Base-by-base conservation (phyloP, 2,329 filamentous ascomycete genomes). In the Cladosporium sp. region DNA sequence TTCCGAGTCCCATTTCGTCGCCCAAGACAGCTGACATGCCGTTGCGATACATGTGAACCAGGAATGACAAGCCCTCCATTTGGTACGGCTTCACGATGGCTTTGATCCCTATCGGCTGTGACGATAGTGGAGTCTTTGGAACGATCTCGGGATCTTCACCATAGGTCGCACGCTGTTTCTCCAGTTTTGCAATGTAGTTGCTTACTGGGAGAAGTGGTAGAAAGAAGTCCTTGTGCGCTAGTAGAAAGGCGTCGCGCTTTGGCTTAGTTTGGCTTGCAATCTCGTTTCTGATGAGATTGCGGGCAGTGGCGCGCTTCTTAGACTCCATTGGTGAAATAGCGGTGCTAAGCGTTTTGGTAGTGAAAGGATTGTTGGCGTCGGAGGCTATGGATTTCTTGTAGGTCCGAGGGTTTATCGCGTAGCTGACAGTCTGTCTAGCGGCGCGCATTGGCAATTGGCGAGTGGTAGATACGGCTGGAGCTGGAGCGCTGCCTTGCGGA, bases 61-160 rank as follows among this genome's bases (percentile, higher is more conserved):
- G 68, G 58, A 77, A 79, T 0, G 74, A 76, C 0, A 79, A 63
- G 1, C 76, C 77, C 3, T 74, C 70, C 0, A 78, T 60, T 54
- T 79, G 77, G 43, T 79, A 77, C 3, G 74, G 70, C 58, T 79
- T 79, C 65, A 79, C 75, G 0, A 60, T 70, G 0, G 79, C 79
- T 1, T 62, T 74, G 10, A 82, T 71, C 2, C 69, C 72, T 43
- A 54, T 52, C 31, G 56, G 77, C 56, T 79, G 77, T 42, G 3
- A 61, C 54, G 3, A 78, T 58, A 7, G 70, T 63, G 44, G 69
- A 53, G n/a, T 49, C 77, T 77, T 7, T 72, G 63, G 46, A 34
- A 40, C 54, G 46, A n/a, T 59, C 46, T 3, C 28, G 32, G n/a
- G 32, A 19, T 49, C 51, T 13, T 0, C 28, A 16, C 10, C 51